Percentiles rank a stretch among this genome's conserved stretches.
Conservation (phyloP, 2,329 filamentous ascomycete genomes). For the Balansia obtecta region DNA sequence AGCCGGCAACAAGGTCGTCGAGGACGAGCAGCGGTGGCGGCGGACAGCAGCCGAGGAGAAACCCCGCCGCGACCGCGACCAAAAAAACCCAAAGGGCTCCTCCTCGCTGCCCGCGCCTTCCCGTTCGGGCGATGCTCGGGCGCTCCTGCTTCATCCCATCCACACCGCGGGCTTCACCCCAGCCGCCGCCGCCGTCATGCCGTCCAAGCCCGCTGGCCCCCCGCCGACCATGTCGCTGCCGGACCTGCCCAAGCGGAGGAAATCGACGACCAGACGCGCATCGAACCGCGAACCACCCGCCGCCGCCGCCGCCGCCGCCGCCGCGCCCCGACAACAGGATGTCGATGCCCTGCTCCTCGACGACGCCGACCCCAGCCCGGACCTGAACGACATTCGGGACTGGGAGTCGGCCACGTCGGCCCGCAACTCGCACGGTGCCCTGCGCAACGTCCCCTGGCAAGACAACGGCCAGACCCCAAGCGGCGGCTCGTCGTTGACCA, state of each 20-base stretch:
- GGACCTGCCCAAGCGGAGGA: slow-evolving; percentile 1
- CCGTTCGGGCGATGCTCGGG: background rate
- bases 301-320: slow-evolving; percentile 6
- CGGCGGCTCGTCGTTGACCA: background rate
- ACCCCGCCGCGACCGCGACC: too few species aligned
- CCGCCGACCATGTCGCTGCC: slow-evolving; percentile 5
- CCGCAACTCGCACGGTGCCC: background rate
- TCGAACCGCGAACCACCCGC: slow-evolving; percentile 4
- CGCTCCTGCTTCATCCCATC: background rate
- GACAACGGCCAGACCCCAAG: background rate
- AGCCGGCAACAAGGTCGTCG: slow-evolving; percentile 30
- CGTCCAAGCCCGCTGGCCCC: slow-evolving; percentile 1
- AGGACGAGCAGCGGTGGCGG: slow-evolving; percentile 11
- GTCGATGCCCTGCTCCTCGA: slow-evolving; percentile 16
- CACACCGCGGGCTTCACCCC: background rate
- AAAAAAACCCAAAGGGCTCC: too few species aligned
- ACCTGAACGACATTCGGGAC: slow-evolving; percentile 27
- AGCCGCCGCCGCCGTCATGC: background rate
- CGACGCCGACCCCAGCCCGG: slow-evolving; percentile 22
- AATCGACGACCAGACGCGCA: background rate
- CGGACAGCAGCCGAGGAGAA: background rate
- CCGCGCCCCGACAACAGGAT: slow-evolving; percentile 12
- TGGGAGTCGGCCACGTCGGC: slow-evolving; percentile 14
- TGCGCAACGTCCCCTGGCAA: background rate
- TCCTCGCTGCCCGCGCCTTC: slow-evolving; percentile 19